Conservation (phyloP, 306 rosid genomes). For the Hippophae rhamnoides region DNA sequence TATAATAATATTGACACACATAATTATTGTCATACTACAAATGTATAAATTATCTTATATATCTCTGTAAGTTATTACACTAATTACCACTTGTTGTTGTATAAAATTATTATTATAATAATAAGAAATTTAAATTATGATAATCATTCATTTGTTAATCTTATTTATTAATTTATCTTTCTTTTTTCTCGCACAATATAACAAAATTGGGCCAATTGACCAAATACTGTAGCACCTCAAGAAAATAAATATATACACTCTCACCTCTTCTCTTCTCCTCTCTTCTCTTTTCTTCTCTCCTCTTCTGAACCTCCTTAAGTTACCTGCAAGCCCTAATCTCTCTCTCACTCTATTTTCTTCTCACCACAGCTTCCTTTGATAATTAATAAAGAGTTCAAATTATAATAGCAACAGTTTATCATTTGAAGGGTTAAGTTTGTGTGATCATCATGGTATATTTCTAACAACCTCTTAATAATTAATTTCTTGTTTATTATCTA, state of each 20-base stretch:
- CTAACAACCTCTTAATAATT: background rate
- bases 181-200: constrained; percentile 19
- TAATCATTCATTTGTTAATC: too few species aligned
- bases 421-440: constrained; percentile 17
- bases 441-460: constrained; percentile 60
- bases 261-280: constrained; percentile 19
- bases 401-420: constrained; percentile 13
- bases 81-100: too few species aligned
- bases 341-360: constrained; percentile 22
- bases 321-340: constrained; percentile 23
- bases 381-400: too few species aligned
- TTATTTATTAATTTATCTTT: constrained; percentile 26
- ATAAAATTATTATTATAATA: too few species aligned
- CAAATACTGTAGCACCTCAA: constrained; percentile 40
- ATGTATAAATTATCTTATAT: too few species aligned
- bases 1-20: too few species aligned
- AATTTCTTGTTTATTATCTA: background rate
- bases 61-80: too few species aligned
- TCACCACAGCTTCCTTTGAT: constrained; percentile 9
- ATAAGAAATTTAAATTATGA: too few species aligned
- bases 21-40: too few species aligned
- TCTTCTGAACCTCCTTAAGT: constrained; percentile 67
- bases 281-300: constrained; percentile 30
- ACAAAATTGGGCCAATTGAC: constrained; percentile 21
- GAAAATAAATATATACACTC: constrained; percentile 35